Evolutionary conservation across 257 asterid genomes (phyloP), one percentile per base, ranked within the genome.

Genomic region (Solanum lignicaule): DNA sequence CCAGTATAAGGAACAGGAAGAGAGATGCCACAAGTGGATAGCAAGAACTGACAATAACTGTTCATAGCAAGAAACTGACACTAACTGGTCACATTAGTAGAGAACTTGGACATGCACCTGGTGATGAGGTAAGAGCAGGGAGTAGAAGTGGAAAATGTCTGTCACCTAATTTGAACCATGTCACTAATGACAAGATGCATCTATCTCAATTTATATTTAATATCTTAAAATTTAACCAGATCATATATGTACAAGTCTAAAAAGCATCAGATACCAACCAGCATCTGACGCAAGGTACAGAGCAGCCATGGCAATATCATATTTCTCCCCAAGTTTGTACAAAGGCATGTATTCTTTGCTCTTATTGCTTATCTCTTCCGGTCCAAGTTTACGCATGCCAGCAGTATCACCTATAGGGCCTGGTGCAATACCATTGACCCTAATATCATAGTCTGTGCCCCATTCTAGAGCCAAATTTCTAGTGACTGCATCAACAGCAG

Each of bases 281-380:
- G 99, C 98, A 90, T 93, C 93, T 1, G 98, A 95, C 31, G 99
- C 95, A 62, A 96, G 94, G 93, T 91, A 95, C 83, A 96, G 91
- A 88, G 98, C 95, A 88, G 98, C 95, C 98, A 95, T 95, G 87
- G 98, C 98, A 90, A 96, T 91, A 91, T 96, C 98, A 98, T 98
- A 95, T 89, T 96, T 96, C 86, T 96, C 97, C 88, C 99, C 99
- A 62, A 95, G 83, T 89, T 87, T 93, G 92, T 85, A 94, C 71
- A 95, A 93, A 83, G 98, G 98, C 93, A 83, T 88, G 76, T 81
- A 10, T 0, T 92, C 98, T 39, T 52, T 91, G 35, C 84, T 15
- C 35, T 88, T 91, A 89, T 88, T 74, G n/a, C n/a, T 88, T 33
- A 93, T 92, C 92, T 94, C 99, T 5, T 90, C 88, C 6, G 98